Evolutionary conservation across 2,329 filamentous ascomycete genomes (phyloP).

Genomic region (Penicillium sp.): DNA sequence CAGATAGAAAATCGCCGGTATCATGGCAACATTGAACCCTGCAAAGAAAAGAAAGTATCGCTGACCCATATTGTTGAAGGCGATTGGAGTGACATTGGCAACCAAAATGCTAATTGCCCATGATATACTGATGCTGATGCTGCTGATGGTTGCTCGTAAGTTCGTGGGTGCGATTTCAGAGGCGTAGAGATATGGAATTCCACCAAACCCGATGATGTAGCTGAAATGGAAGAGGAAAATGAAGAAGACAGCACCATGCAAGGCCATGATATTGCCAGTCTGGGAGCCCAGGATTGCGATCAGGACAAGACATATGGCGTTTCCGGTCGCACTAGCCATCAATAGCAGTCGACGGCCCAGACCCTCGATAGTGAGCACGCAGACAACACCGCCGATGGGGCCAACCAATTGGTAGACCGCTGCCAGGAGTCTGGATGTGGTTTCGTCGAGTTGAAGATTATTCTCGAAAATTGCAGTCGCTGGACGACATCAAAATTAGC

Average conservation of each 20-base stretch:
- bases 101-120: constrained; percentile 29
- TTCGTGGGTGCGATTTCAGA: constrained; percentile 28
- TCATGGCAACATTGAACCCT: constrained; percentile 24
- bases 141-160: constrained; percentile 30
- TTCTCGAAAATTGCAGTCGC: constrained; percentile 28
- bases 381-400: constrained; percentile 24
- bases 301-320: constrained; percentile 22
- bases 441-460: constrained; percentile 23
- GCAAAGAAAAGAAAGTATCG: constrained; percentile 28
- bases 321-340: constrained; percentile 25
- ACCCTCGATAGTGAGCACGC: constrained; percentile 25
- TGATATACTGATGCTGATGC: constrained; percentile 29
- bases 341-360: constrained; percentile 26
- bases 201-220: constrained; percentile 30
- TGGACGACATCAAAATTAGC: constrained; percentile 1
- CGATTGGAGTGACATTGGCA: constrained; percentile 28
- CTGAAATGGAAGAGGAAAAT: constrained; percentile 31
- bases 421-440: constrained; percentile 26
- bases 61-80: constrained; percentile 27
- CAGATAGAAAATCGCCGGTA: constrained; percentile 25
- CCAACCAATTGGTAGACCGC: constrained; percentile 28
- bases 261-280: constrained; percentile 16
- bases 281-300: constrained; percentile 27
- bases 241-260: constrained; percentile 28
- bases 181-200: constrained; percentile 31